Evolutionary conservation across 1,139 yeast genomes (phyloP).

Genomic region (Chernovozyma aurita): DNA sequence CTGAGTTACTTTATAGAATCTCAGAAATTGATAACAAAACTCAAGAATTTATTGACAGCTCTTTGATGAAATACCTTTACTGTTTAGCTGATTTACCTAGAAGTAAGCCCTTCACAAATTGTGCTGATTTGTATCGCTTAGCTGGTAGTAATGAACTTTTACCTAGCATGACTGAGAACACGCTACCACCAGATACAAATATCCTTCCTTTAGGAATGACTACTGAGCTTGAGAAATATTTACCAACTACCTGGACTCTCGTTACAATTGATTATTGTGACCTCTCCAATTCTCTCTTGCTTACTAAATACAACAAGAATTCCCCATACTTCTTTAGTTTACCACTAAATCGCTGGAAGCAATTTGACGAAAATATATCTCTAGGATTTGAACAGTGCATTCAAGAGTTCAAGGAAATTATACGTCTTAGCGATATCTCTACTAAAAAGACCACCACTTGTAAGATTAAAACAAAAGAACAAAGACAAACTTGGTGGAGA

Average conservation of each 20-base stretch:
- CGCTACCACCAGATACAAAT: no score
- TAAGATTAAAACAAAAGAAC: slow-evolving; percentile 50
- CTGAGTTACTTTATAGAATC: neutral
- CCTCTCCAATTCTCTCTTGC: slow-evolving; percentile 50
- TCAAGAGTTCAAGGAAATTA: slow-evolving; percentile 44
- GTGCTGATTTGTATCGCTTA: neutral
- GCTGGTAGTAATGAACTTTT: neutral
- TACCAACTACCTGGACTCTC: slow-evolving; percentile 55
- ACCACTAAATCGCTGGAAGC: slow-evolving; percentile 52
- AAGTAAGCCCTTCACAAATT: neutral
- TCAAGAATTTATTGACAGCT: neutral
- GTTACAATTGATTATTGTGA: slow-evolving; percentile 62
- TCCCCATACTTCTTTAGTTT: slow-evolving; percentile 51
- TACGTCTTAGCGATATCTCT: slow-evolving; percentile 55
- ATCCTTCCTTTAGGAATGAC: neutral
- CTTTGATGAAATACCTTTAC: neutral
- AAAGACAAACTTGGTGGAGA: slow-evolving; percentile 76
- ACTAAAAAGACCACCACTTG: slow-evolving; percentile 53
- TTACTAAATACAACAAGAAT: slow-evolving; percentile 41
- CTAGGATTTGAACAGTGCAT: slow-evolving; percentile 46
- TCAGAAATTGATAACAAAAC: neutral
- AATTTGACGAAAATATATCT: slow-evolving; percentile 35
- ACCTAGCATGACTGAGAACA: neutral
- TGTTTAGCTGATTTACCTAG: neutral
- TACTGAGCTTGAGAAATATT: neutral